phyloP scores from a whole-genome alignment of 768 basidiomycete genomes.

The Phylloporus sp. region DNA sequence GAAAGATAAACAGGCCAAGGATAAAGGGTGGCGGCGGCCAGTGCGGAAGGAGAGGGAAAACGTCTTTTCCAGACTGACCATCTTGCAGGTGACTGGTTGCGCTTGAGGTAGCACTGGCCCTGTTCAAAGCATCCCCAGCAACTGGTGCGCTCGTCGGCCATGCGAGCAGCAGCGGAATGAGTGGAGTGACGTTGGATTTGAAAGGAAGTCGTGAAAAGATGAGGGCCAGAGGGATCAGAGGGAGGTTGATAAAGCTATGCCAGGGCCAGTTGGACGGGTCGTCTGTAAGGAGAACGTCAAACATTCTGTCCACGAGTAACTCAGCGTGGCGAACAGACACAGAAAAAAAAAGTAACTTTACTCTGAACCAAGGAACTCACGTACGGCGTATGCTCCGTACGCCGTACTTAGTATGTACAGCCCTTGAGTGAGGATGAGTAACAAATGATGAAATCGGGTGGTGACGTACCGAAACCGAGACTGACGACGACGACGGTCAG shows the following conservation, averaged over 20 bases:
- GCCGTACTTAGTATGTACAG: conserved; percentile 49
- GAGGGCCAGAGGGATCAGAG: conserved; percentile 63
- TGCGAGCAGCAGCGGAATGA: conserved; percentile 22
- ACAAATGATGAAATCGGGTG: background rate
- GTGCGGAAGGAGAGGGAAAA: conserved; percentile 28
- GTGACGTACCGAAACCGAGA: conserved; percentile 54
- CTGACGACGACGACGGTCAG: conserved; percentile 48
- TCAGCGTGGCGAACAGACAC: background rate
- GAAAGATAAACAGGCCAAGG: conserved; percentile 50
- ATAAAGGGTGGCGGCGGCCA: conserved; percentile 63
- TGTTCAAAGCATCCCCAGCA: background rate
- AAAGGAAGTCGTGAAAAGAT: conserved; percentile 54
- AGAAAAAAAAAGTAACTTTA: conserved; percentile 24
- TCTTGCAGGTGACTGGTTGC: background rate
- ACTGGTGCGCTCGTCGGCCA: conserved; percentile 30
- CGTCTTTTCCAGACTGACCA: conserved; percentile 5
- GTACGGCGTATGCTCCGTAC: conserved; percentile 70
- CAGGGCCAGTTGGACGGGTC: conserved; percentile 72
- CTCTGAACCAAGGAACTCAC: conserved; percentile 67
- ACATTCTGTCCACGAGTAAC: conserved; percentile 42
- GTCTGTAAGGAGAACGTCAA: conserved; percentile 56
- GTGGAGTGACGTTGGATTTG: conserved; percentile 23
- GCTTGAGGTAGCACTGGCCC: background rate
- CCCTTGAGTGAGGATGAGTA: conserved; percentile 30
- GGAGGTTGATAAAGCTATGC: conserved; percentile 71